A percentile compares a stretch with the other conserved stretches of the same genome.
Evolutionary conservation across 2,329 filamentous ascomycete species (phyloP).

Genomic region (Colletotrichum tanaceti): DNA sequence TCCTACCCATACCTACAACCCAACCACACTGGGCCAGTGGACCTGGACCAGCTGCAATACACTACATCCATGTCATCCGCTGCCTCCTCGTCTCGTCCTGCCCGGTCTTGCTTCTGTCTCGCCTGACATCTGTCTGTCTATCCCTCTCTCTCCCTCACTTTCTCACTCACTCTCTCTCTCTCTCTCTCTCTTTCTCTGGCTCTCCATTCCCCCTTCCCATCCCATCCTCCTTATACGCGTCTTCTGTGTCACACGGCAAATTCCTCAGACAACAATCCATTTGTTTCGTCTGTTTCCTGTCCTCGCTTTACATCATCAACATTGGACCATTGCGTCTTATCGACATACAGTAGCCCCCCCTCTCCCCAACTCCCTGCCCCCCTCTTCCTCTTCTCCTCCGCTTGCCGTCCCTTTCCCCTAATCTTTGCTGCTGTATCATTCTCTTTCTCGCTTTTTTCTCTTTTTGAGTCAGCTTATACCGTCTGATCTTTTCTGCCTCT

Average conservation of each 20-base stretch:
- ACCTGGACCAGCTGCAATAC: constrained; percentile 6
- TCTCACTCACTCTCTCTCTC: background rate
- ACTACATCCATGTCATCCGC: constrained; percentile 35
- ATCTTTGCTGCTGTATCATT: background rate
- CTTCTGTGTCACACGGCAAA: background rate
- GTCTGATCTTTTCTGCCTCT: constrained; percentile 35
- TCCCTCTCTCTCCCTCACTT: background rate
- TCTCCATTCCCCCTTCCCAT: constrained; percentile 6
- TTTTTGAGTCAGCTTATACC: constrained; percentile 27
- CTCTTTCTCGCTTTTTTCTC: constrained; percentile 10
- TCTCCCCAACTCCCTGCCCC: background rate
- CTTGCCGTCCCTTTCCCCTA: constrained; percentile 1
- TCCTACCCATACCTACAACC: background rate
- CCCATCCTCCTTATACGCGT: constrained; percentile 3
- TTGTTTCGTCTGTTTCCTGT: constrained; percentile 24
- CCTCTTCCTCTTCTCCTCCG: constrained; percentile 1
- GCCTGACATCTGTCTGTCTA: constrained; percentile 1
- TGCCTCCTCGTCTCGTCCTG: constrained; percentile 15
- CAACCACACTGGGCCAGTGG: background rate
- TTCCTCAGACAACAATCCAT: constrained; percentile 25
- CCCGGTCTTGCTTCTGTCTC: constrained; percentile 7
- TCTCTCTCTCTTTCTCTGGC: constrained; percentile 2
- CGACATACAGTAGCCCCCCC: constrained; percentile 5
- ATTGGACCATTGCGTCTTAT: constrained; percentile 21
- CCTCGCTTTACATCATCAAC: constrained; percentile 35